Evolutionary conservation across 148 eudicot species (phyloP), one percentile per base, ranked within the genome.

Genomic region (Chenopodium album): DNA sequence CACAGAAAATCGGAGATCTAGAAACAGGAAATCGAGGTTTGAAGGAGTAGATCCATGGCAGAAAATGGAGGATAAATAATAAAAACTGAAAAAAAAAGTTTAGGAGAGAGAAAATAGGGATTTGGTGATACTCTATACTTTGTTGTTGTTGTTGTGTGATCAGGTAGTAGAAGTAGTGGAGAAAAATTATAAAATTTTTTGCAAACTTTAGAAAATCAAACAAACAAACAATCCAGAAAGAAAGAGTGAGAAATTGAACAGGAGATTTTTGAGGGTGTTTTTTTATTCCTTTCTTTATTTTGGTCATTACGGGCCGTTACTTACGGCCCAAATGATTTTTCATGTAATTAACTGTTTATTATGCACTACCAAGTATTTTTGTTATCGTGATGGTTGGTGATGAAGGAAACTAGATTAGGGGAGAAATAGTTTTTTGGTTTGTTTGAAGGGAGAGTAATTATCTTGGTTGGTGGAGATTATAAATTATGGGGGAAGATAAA

Each of bases 31-130:
- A 22, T 13, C 54, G 62, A 44, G 13, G 67, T 34, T 52, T 19
- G 4, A 62, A 12, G n/a, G 32, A 63, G 76, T 62, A 81, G 86
- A 84, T 81, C 78, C 75, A 72, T 76, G 86, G 80, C 66, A 64
- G 59, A 63, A 80, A 19, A 12, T 34, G 52, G 17, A 7, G 28
- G 7, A 26, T 10, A 41, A 41, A 6, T 3, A 26, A 19, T 2
- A 56, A 3, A 9, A 3, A 37, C 34, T 22, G 34, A 26, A 54
- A 47, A 63, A 23, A 47, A 44, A 80, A 23, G 79, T 41, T 11
- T 31, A 28, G 26, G 71, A 52, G 74, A 77, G 81, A 81, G 62
- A 77, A 62, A 68, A 60, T 80, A 84, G 83, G 81, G 83, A 80
- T 84, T 84, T 76, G 83, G 86, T 84, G 86, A 62, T 50, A 84